A percentile compares a stretch with the other conserved stretches of the same genome.
Evolutionary conservation across 2,329 filamentous ascomycete species (phyloP).

Genomic region (Periconia macrospinosa): DNA sequence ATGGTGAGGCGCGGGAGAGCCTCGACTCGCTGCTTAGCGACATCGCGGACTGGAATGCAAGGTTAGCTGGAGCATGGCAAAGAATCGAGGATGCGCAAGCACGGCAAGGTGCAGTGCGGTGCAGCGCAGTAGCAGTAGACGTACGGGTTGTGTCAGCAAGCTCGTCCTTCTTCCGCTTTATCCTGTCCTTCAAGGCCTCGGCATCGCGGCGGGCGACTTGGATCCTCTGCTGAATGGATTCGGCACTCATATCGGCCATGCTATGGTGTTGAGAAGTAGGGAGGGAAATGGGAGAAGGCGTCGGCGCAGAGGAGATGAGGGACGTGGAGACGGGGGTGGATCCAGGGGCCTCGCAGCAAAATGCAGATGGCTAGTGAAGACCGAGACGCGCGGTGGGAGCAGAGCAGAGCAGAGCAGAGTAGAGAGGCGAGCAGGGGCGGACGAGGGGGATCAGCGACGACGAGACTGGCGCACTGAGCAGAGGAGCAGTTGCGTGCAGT

Average conservation of each 20-base stretch:
- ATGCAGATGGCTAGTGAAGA: slow-evolving; percentile 19
- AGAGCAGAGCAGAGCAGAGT: slow-evolving; percentile 1
- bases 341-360: slow-evolving; percentile 37
- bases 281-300: slow-evolving; percentile 10
- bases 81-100: slow-evolving; percentile 1
- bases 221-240: slow-evolving; percentile 65
- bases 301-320: slow-evolving; percentile 14
- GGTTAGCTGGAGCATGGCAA: slow-evolving; percentile 25
- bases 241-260: slow-evolving; percentile 55
- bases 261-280: slow-evolving; percentile 15
- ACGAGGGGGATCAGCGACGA: no score
- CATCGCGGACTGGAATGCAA: slow-evolving; percentile 72
- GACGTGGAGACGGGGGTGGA: neutral
- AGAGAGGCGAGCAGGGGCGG: slow-evolving; percentile 26
- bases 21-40: slow-evolving; percentile 90
- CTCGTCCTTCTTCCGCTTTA: slow-evolving; percentile 99
- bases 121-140: no score
- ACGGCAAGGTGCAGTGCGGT: slow-evolving; percentile 4
- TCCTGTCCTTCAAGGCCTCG: slow-evolving; percentile 95
- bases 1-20: slow-evolving; percentile 90
- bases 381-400: slow-evolving; percentile 15
- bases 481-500: slow-evolving; percentile 4
- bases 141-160: slow-evolving; percentile 96
- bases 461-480: no score
- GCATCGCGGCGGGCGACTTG: slow-evolving; percentile 97